phyloP scores from a whole-genome alignment of 306 rosid genomes.

The Corylus americana region DNA sequence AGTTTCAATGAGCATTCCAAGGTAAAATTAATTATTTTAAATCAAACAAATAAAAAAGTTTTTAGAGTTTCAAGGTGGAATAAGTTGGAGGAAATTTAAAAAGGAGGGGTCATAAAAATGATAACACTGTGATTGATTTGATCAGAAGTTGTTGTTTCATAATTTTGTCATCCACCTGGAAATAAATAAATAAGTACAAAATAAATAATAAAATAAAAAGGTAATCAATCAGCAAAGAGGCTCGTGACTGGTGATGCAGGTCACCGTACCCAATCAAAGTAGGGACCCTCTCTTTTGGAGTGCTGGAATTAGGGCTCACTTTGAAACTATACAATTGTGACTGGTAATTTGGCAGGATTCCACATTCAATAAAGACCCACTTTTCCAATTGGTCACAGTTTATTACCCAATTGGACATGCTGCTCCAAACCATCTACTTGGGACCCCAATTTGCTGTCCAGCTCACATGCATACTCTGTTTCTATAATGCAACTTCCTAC shows the following conservation, averaged over 20 bases:
- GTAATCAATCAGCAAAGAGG: background rate
- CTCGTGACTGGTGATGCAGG: conserved; percentile 9
- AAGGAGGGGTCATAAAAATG: background rate
- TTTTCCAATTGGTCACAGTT: background rate
- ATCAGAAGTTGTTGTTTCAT: background rate
- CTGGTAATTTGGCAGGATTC: background rate
- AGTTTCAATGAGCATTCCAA: conserved; percentile 7
- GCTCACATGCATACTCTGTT: background rate
- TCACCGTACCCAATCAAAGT: conserved; percentile 2
- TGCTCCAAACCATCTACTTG: background rate
- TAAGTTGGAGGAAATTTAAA: conserved; percentile 5
- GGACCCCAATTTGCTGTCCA: background rate
- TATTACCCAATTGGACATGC: background rate
- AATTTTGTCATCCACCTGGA: background rate
- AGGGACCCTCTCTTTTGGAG: background rate
- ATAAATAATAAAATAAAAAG: background rate
- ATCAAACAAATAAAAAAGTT: background rate
- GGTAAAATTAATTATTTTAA: background rate
- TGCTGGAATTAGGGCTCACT: background rate
- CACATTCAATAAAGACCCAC: background rate
- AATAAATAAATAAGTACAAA: no score
- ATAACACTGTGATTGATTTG: background rate
- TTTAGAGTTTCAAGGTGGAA: conserved; percentile 13
- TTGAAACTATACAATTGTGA: background rate
- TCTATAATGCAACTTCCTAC: background rate